Evolutionary conservation across 495 filamentous ascomycete species (phyloP), one percentile per base, ranked within the genome.

Genomic region (Talaromyces ruber): DNA sequence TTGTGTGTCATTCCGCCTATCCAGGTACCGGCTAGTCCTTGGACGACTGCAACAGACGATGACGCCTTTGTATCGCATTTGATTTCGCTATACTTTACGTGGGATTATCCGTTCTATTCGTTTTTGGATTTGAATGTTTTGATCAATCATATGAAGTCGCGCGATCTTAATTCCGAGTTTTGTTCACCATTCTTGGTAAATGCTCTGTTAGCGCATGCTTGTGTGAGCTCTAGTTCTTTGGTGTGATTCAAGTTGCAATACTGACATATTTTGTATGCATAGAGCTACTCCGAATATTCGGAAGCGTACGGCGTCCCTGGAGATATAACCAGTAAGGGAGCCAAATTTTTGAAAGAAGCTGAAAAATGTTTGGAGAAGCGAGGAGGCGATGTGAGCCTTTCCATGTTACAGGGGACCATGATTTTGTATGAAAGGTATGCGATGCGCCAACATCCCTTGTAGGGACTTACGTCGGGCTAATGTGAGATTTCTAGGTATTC

Each of bases 111-210:
- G n/a, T 79, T 81, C 26, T 70, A 76, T 68, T 66, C 71, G 7
- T 76, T 77, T 65, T 62, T 84, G 54, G 79, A 82, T 45, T 67
- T 71, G 25, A 73, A 74, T 37, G 73, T 82, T 14, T 82, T 84
- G 65, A 59, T 83, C 14, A 67, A 64, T 18, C 75, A 83, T 67
- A 81, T 84, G 76, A 64, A 58, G 0, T 39, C 25, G 24, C 71
- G 69, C 0, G 64, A 75, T 24, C 39, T 67, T 11, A 65, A 65
- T 2, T 71, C 70, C 14, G 67, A 75, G 64, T 79, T 81, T 68
- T 84, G 81, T 68, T 79, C 74, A 47, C 73, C 80, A 3, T 79
- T 82, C 65, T 69, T 84, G 61, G 81, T 84, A 21, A 83, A 84
- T 69, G 76, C 80, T 14, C 57, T 84, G 58, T 72, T 82, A 56